Percentiles rank a stretch among this genome's conserved stretches.
These are phyloP conservation scores for Linum tenue DNA, from an alignment of 345 rosid species.

Conservation along the genomic window DNA sequence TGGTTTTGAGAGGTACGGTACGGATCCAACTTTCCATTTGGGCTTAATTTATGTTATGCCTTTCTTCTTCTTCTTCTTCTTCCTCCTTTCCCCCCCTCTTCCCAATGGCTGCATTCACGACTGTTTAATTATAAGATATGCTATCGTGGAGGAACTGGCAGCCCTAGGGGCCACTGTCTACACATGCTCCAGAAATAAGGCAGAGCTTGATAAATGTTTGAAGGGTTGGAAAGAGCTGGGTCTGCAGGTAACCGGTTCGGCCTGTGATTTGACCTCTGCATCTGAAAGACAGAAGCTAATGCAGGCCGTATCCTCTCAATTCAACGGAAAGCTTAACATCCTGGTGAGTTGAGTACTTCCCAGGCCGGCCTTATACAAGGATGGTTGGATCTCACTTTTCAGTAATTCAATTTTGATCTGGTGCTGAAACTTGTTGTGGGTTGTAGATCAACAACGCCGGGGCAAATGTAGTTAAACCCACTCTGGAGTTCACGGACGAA, in stretches of 20 bases:
- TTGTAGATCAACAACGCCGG: slow-evolving; percentile 1
- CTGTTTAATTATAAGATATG: neutral
- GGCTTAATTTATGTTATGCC: too few species aligned
- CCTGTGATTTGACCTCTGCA: slow-evolving; percentile 12
- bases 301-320: slow-evolving; percentile 11
- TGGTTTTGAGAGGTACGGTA: too few species aligned
- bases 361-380: too few species aligned
- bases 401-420: neutral
- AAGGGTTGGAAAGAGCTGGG: slow-evolving; percentile 13
- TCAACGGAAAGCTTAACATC: slow-evolving; percentile 16
- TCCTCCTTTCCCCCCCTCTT: too few species aligned
- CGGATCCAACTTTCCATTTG: too few species aligned
- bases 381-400: neutral
- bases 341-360: slow-evolving; percentile 7
- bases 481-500: neutral
- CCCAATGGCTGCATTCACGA: too few species aligned
- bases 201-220: slow-evolving; percentile 4
- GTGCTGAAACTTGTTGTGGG: neutral
- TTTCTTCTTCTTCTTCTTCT: too few species aligned
- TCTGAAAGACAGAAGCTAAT: slow-evolving; percentile 10
- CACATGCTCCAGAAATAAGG: slow-evolving; percentile 13
- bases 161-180: slow-evolving; percentile 13
- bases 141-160: slow-evolving; percentile 19
- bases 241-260: slow-evolving; percentile 15
- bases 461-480: neutral